phyloP scores from a whole-genome alignment of 108 stramenopile genomes.

The Licmophora abbreviata region DNA sequence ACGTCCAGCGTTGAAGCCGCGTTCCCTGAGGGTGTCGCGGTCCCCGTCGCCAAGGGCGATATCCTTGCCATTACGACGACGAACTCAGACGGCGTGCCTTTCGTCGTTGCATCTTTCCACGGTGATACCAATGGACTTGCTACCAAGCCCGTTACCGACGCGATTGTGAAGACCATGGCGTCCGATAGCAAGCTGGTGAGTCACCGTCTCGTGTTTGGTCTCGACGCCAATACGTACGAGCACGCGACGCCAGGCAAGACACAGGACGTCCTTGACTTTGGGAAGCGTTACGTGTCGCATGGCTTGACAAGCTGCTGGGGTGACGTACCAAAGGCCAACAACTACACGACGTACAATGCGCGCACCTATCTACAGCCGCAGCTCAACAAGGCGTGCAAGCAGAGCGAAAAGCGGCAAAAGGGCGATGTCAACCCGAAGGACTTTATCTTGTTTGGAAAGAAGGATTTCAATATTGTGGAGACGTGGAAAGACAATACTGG shows the following conservation, averaged over 20 bases:
- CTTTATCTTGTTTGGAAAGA: conserved; percentile 69
- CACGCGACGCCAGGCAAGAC: conserved; percentile 59
- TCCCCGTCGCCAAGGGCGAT: conserved; percentile 81
- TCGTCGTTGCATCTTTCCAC: conserved; percentile 76
- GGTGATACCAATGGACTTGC: conserved; percentile 89
- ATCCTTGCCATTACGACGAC: conserved; percentile 52
- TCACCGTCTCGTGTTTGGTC: conserved; percentile 71
- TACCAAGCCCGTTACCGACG: conserved; percentile 68
- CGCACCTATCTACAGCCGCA: conserved; percentile 81
- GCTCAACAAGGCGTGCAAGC: conserved; percentile 81
- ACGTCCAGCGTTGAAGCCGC: conserved; percentile 30
- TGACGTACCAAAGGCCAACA: conserved; percentile 46
- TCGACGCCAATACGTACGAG: conserved; percentile 88
- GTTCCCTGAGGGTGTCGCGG: conserved; percentile 42
- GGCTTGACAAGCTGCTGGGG: conserved; percentile 74
- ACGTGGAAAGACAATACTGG: conserved; percentile 86
- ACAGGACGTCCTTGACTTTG: conserved; percentile 74
- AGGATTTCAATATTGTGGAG: conserved; percentile 36
- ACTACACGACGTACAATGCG: conserved; percentile 56
- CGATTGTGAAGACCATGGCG: conserved; percentile 44
- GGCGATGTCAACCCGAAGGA: conserved; percentile 88
- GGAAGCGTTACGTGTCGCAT: conserved; percentile 24
- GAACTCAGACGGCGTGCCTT: conserved; percentile 25
- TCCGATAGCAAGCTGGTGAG: conserved; percentile 14
- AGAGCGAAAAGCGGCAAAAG: conserved; percentile 39